Evolutionary conservation across 371 early-diverging fungal genomes (phyloP), one percentile per base, ranked within the genome.

Genomic region (Syncephalastrum contaminatum): DNA sequence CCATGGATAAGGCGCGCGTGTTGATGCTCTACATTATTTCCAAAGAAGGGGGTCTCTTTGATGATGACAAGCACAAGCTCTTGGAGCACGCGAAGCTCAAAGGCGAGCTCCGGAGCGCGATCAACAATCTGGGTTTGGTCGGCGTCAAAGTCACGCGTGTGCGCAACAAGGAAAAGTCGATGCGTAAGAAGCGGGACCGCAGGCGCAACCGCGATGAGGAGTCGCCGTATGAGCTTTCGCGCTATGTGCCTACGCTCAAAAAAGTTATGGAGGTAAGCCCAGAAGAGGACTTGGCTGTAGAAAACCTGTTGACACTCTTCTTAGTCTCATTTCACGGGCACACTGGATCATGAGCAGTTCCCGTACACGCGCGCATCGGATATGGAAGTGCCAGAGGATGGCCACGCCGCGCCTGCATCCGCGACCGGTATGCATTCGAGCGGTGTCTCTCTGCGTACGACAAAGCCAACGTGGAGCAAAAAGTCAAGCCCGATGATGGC

Each of bases 21-120:
- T 69, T 96, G 53, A 86, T 95, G 86, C 63, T 94, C 7, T 93
- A 91, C 55, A 88, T 92, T 50, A 87, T 94, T 19, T 82, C 81
- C 79, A 73, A 74, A 43, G 72, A 93, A 64, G 72, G 86, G 58
- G 76, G 93, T 68, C 47, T 83, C 57, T 63, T 75, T 60, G 81
- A 78, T 15, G 93, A 84, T 30, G 88, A 94, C 51, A 81, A 92
- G 2, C 81, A 85, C 22, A 81, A 83, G 61, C 64, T 96, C 27
- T 58, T 89, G 39, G 85, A 88, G 25, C 83, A 85, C 56, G 94
- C 95, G 4, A 80, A 82, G 51, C 69, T 98, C 24, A 67, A 80
- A 3, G 68, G 78, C 3, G 84, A 83, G 19, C 82, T 88, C 15
- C 68, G 81, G 2, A 89, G 89, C 43, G 90, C 91, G 1, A 75